Evolutionary conservation across 176 grass and related monocot species (phyloP), one percentile per base, ranked within the genome.

Genomic region (Zea mays): DNA sequence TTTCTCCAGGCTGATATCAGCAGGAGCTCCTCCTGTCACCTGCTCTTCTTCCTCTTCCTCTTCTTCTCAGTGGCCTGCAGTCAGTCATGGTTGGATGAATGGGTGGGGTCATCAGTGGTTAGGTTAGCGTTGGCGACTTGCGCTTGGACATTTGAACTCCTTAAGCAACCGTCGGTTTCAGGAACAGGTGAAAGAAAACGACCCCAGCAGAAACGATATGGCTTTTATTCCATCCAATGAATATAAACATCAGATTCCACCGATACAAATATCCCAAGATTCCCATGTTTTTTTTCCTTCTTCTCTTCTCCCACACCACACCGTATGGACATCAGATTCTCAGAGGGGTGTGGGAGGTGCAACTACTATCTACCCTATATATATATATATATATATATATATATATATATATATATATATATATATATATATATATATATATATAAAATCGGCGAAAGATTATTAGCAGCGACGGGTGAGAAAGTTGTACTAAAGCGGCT

Each of bases 121-220:
- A 49, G 57, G 86, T 76, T 81, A 84, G 81, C 4, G 13, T 88
- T 65, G 82, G 77, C 86, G 72, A 66, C 35, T 76, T 71, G 81
- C 81, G 39, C 19, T 49, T 65, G 47, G 81, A 76, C 70, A 76
- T 84, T 67, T 80, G 71, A 80, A 76, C 64, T 84, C 81, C 62
- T 75, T 75, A 80, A 88, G 81, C 86, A 88, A 88, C 86, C 76
- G 71, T 88, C 81, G 56, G 34, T 82, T 40, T 84, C 86, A 76
- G 40, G 78, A 35, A 84, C 55, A 88, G 55, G 52, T 75, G 65
- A 84, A 75, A 80, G 65, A 84, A 75, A 88, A 76, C 17, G 81
- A 88, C 82, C 45, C 80, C 7, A 80, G 44, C 71, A 65, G 9
- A 65, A 69, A 82, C 77, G 67, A 62, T 35, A 47, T 62, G 58